phyloP scores from a whole-genome alignment of 768 basidiomycete species.

The Gymnopilus junonius region DNA sequence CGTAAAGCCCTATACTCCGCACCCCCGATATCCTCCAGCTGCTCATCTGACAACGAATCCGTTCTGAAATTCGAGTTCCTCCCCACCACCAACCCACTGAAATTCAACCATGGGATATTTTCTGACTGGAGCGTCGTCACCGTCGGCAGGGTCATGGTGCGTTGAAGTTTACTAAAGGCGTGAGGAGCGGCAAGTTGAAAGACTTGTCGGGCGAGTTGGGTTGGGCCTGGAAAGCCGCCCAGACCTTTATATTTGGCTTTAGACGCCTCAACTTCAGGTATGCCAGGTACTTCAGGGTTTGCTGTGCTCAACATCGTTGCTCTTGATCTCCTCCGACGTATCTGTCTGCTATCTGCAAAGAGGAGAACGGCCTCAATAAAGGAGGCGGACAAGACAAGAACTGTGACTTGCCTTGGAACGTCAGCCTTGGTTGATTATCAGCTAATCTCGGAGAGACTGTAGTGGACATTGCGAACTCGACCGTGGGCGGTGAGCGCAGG shows the following conservation, averaged over 20 bases:
- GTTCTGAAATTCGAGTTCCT: slow-evolving; percentile 63
- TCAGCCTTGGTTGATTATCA: slow-evolving; percentile 20
- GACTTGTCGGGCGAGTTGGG: slow-evolving; percentile 39
- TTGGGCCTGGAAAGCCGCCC: slow-evolving; percentile 54
- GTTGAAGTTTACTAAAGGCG: slow-evolving; percentile 45
- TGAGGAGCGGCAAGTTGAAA: slow-evolving; percentile 47
- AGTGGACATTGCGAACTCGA: slow-evolving; percentile 25
- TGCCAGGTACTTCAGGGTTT: slow-evolving; percentile 15
- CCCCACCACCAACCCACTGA: slow-evolving; percentile 51
- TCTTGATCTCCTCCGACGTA: slow-evolving; percentile 27
- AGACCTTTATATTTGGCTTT: slow-evolving; percentile 41
- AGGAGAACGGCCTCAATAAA: not conserved
- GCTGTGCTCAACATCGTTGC: slow-evolving; percentile 34
- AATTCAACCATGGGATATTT: slow-evolving; percentile 41
- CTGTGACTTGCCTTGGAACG: slow-evolving; percentile 3
- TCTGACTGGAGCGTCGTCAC: slow-evolving; percentile 45
- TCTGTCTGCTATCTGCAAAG: slow-evolving; percentile 11
- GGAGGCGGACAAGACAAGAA: not conserved
- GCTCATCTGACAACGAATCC: slow-evolving; percentile 61
- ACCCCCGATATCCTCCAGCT: slow-evolving; percentile 76
- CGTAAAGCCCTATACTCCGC: slow-evolving; percentile 73
- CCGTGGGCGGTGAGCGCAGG: slow-evolving; percentile 7
- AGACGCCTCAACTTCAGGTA: slow-evolving; percentile 1
- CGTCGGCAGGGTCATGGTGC: slow-evolving; percentile 56
- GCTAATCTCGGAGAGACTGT: slow-evolving; percentile 17